These are phyloP conservation scores for Pestalotiopsis sp. DNA, from an alignment of 2,329 filamentous ascomycete genomes.

Conservation along the genomic window DNA sequence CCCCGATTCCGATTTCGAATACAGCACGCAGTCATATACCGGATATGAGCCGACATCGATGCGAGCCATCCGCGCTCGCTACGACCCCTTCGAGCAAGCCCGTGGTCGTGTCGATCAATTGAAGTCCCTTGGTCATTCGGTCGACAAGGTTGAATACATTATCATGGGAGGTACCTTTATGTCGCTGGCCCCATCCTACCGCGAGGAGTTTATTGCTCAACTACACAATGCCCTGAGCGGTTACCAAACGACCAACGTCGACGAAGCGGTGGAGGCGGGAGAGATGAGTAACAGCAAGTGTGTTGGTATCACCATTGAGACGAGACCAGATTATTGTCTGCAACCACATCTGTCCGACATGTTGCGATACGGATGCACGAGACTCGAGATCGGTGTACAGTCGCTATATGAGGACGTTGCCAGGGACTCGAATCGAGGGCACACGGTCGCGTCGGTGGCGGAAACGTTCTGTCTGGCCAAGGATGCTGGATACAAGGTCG, in stretches of 20 bases:
- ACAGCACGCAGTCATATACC: constrained; percentile 98
- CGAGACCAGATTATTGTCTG: constrained; percentile 92
- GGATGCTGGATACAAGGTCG: constrained; percentile 97
- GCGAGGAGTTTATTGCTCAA: constrained; percentile 92
- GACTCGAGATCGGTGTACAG: constrained; percentile 93
- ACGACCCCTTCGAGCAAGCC: constrained; percentile 97
- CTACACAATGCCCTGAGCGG: constrained; percentile 96
- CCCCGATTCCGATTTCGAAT: constrained; percentile 98
- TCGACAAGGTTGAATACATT: constrained; percentile 99
- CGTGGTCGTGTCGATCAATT: constrained; percentile 95
- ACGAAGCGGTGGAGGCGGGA: constrained; percentile 91
- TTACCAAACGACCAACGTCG: constrained; percentile 91
- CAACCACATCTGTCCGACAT: constrained; percentile 95
- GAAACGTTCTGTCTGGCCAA: constrained; percentile 98
- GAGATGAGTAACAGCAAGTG: constrained; percentile 98
- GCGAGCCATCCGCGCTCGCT: constrained; percentile 94
- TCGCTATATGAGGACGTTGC: constrained; percentile 97
- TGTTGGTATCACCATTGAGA: constrained; percentile 98
- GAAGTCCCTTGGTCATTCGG: constrained; percentile 91
- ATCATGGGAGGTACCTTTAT: constrained; percentile 99
- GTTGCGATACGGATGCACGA: constrained; percentile 96
- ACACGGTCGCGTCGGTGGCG: constrained; percentile 92
- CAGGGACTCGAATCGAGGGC: constrained; percentile 94
- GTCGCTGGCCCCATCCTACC: constrained; percentile 87
- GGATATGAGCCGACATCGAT: constrained; percentile 98